Conservation (phyloP, 108 stramenopile species). For the Aurantiochytrium sp. region DNA sequence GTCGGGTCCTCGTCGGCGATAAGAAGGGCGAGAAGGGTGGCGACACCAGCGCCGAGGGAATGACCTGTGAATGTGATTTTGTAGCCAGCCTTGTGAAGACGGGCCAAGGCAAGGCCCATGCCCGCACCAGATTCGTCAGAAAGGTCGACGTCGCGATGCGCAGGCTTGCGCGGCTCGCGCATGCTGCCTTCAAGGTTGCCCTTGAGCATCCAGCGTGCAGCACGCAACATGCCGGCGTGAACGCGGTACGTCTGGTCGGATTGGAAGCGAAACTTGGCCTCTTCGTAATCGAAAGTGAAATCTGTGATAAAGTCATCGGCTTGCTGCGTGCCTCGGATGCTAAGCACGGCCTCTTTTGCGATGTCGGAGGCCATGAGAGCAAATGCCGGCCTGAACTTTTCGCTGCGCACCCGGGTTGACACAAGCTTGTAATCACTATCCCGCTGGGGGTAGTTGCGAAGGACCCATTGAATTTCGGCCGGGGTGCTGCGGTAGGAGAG, state of each 20-base stretch:
- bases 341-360: background rate
- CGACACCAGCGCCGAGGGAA: slow-evolving; percentile 75
- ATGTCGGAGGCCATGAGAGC: background rate
- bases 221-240: slow-evolving; percentile 1
- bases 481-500: background rate
- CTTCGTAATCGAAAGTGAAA: background rate
- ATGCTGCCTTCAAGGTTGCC: background rate
- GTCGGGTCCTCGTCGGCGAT: slow-evolving; percentile 29
- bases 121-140: background rate
- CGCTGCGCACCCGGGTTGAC: background rate
- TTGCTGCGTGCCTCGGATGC: background rate
- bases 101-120: slow-evolving; percentile 28
- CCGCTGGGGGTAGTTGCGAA: background rate
- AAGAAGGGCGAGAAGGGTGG: slow-evolving; percentile 67
- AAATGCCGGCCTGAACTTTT: background rate
- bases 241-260: background rate
- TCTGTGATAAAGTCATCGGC: background rate
- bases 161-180: background rate
- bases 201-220: slow-evolving; percentile 8
- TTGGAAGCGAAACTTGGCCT: background rate
- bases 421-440: background rate
- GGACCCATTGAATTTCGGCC: background rate
- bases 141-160: background rate
- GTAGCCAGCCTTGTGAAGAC: slow-evolving; percentile 62
- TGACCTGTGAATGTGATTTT: slow-evolving; percentile 70